phyloP scores from a whole-genome alignment of 352 stramenopile genomes.

The Globisporangium emineosum region DNA sequence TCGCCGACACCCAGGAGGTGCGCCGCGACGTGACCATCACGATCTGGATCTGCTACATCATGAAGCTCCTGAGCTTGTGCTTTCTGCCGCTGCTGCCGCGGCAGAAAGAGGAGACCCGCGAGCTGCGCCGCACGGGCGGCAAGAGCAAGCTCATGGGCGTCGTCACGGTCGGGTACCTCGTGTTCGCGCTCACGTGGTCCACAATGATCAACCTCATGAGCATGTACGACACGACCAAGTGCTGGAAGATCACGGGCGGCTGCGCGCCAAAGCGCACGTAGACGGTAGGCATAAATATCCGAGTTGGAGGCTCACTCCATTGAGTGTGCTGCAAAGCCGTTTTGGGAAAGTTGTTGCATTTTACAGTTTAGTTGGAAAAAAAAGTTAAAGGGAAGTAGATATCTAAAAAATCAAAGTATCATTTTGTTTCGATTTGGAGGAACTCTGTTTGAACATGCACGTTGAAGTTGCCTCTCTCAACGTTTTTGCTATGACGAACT shows the following conservation, averaged over 20 bases:
- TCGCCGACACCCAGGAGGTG: conserved; percentile 37
- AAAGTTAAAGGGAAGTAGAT: too few species aligned
- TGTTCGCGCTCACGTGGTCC: conserved; percentile 37
- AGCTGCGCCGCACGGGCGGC: conserved; percentile 32
- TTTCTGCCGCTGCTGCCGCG: conserved; percentile 47
- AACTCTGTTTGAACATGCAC: too few species aligned
- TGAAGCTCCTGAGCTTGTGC: conserved; percentile 50
- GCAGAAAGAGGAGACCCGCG: conserved; percentile 35
- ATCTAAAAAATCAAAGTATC: too few species aligned
- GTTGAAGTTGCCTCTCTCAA: too few species aligned
- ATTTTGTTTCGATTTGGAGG: too few species aligned
- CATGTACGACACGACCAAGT: conserved; percentile 57
- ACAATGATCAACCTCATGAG: conserved; percentile 50
- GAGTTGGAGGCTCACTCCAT: too few species aligned
- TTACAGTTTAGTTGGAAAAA: too few species aligned
- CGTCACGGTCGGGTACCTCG: conserved; percentile 35
- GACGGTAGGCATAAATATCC: background rate
- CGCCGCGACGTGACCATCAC: conserved; percentile 56
- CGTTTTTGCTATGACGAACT: too few species aligned
- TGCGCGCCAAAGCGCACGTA: conserved; percentile 27
- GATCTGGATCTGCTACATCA: conserved; percentile 48
- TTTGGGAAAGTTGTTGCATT: too few species aligned
- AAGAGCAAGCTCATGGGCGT: conserved; percentile 37
- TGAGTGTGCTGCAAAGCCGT: too few species aligned
- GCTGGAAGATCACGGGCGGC: conserved; percentile 61